Evolutionary conservation across 108 stramenopile species (phyloP), one percentile per base, ranked within the genome.

Genomic region (Aureococcus anophagefferens): DNA sequence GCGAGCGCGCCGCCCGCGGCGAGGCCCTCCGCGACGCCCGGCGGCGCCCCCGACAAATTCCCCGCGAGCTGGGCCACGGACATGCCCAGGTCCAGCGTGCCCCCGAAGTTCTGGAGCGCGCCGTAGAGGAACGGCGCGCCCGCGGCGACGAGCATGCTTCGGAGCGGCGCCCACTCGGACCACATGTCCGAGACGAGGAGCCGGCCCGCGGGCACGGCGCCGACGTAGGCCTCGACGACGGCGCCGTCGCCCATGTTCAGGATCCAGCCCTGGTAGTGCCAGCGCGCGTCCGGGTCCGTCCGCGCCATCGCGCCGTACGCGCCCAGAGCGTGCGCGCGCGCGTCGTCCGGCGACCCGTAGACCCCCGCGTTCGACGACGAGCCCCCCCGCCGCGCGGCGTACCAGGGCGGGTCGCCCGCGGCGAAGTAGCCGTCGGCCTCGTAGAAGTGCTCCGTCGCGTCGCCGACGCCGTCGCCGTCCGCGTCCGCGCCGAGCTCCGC

Each of bases 391-490:
- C 37, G 37, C 37, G 7, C 37, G 37, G 4, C 7, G 37, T 70
- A 45, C 84, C 84, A 85, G 9, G 85, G 82, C 34, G 82, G 77
- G 31, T 69, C 71, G 28, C 79, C 80, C 0, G 74, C 77, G 64
- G 83, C 76, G 46, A 83, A 83, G 51, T 80, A 85, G 18, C 82
- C 82, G 69, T 85, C 85, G 45, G 80, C 31, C 62, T 85, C 79
- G 75, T 85, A 85, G 70, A 76, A 83, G 62, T 85, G 85, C 37
- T 83, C 82, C 13, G 80, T 83, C 16, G 66, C 35, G 37, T 40
- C 37, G 37, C 37, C 37, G 37, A 40, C 37, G 4, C 37, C 37
- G 11, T 40, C 37, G 37, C 37, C 37, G 37, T 40, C 37, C 37
- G 11, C 4, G 37, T 40, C 37, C 7, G 11, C 37, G 18, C 85